Evolutionary conservation across 345 rosid genomes (phyloP).

Genomic region (Gossypium rotundifolium): DNA sequence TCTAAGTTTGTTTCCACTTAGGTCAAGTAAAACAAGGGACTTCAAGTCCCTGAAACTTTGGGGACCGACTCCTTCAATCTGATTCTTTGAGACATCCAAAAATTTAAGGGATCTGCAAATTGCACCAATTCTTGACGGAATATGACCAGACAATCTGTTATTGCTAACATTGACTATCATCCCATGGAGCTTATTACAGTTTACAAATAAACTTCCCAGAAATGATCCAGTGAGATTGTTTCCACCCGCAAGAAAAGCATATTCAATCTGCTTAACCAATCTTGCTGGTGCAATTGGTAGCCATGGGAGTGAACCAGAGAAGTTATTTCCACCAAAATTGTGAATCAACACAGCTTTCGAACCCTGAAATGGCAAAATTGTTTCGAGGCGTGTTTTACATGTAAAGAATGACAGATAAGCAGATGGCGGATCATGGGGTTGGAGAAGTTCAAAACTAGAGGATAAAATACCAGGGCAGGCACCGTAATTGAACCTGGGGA

Average conservation of each 20-base stretch:
- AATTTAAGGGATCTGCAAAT: slow-evolving; percentile 45
- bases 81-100: slow-evolving; percentile 49
- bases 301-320: slow-evolving; percentile 25
- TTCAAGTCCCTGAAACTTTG: slow-evolving; percentile 30
- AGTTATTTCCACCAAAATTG: slow-evolving; percentile 30
- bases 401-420: slow-evolving; percentile 26
- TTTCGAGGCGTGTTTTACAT: slow-evolving; percentile 11
- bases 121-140: slow-evolving; percentile 40
- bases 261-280: slow-evolving; percentile 16
- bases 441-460: not conserved
- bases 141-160: slow-evolving; percentile 46
- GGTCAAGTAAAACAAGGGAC: slow-evolving; percentile 44
- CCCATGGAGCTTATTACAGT: slow-evolving; percentile 33
- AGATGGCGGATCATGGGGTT: slow-evolving; percentile 4
- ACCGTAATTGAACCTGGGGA: slow-evolving; percentile 23
- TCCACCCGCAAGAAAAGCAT: slow-evolving; percentile 43
- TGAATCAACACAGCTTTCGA: slow-evolving; percentile 11
- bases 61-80: slow-evolving; percentile 40
- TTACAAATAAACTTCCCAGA: slow-evolving; percentile 39
- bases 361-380: not conserved
- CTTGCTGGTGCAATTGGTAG: slow-evolving; percentile 22
- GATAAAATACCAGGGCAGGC: slow-evolving; percentile 12
- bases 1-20: slow-evolving; percentile 47
- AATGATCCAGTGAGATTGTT: slow-evolving; percentile 41
- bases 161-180: slow-evolving; percentile 40